A percentile compares a stretch with the other conserved stretches of the same genome.
Evolutionary conservation across 179 eudicot genomes (phyloP).

Genomic region (Spergularia azorica): DNA sequence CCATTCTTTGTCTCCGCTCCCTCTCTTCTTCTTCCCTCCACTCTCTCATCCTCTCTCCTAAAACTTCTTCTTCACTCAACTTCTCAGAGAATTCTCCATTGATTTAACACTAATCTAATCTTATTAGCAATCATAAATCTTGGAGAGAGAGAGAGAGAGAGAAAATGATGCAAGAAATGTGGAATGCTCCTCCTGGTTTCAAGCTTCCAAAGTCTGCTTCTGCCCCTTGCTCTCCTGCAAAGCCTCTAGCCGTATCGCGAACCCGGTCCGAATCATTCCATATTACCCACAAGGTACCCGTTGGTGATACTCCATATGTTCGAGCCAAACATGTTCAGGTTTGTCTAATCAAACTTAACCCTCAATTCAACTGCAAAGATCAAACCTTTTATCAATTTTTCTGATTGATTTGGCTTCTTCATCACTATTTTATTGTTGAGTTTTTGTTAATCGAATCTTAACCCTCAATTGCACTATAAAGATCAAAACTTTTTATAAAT

Average conservation of each 20-base stretch:
- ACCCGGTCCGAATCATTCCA: conserved; percentile 88
- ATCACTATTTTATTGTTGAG: no score
- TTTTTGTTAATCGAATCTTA: no score
- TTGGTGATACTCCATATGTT: conserved; percentile 88
- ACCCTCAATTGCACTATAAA: no score
- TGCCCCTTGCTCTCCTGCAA: conserved; percentile 94
- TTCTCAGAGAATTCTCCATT: not conserved
- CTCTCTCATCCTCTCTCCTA: conserved; percentile 14
- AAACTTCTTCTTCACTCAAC: not conserved
- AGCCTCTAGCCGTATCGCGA: conserved; percentile 64
- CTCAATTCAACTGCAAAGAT: no score
- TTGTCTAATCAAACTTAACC: not conserved
- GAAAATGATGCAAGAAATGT: conserved; percentile 85
- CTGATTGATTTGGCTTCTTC: no score
- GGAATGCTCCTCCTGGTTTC: conserved; percentile 84
- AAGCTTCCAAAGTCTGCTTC: conserved; percentile 79
- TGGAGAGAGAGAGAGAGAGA: not conserved
- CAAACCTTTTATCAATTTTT: no score
- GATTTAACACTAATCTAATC: not conserved
- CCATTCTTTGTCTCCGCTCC: conserved; percentile 17
- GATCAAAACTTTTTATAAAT: no score
- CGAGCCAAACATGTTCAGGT: conserved; percentile 94
- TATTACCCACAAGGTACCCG: conserved; percentile 79
- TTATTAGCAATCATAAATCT: not conserved
- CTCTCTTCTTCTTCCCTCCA: conserved; percentile 20